A percentile compares a stretch with the other conserved stretches of the same genome.
Evolutionary conservation across 805 yeast genomes (phyloP).

Genomic region (Saccharomycopsis sp.): DNA sequence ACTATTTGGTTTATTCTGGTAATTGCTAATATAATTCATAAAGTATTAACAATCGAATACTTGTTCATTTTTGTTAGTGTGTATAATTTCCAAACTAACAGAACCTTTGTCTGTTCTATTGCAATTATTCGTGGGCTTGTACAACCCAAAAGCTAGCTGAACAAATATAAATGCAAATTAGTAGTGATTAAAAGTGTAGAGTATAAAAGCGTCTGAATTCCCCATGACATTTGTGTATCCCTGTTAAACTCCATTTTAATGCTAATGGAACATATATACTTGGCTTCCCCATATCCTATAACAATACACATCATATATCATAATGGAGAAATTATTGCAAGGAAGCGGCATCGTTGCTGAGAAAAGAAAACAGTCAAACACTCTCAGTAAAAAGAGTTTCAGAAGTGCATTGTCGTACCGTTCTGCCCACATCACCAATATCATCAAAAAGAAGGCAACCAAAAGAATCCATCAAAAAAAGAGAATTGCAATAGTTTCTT

Average conservation of each 20-base stretch:
- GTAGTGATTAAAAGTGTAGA: too few species aligned
- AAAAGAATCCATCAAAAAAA: not conserved
- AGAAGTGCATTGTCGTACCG: conserved; percentile 1
- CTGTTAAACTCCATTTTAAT: not conserved
- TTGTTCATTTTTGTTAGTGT: not conserved
- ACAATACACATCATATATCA: not conserved
- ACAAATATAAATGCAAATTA: too few species aligned
- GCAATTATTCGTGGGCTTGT: too few species aligned
- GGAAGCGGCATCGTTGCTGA: not conserved
- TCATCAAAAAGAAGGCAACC: not conserved
- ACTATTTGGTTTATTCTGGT: not conserved
- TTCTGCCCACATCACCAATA: not conserved
- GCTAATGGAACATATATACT: not conserved
- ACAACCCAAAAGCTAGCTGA: too few species aligned
- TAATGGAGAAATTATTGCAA: not conserved
- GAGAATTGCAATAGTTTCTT: conserved; percentile 1
- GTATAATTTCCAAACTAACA: not conserved
- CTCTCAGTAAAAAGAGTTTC: not conserved
- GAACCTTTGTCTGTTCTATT: not conserved
- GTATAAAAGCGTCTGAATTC: not conserved
- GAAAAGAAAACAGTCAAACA: not conserved
- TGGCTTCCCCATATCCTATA: not conserved
- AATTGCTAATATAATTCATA: too few species aligned
- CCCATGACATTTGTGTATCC: not conserved
- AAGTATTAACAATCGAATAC: not conserved